Base-by-base conservation (phyloP, 768 basidiomycete species). In the Rhizopogon vulgaris region DNA sequence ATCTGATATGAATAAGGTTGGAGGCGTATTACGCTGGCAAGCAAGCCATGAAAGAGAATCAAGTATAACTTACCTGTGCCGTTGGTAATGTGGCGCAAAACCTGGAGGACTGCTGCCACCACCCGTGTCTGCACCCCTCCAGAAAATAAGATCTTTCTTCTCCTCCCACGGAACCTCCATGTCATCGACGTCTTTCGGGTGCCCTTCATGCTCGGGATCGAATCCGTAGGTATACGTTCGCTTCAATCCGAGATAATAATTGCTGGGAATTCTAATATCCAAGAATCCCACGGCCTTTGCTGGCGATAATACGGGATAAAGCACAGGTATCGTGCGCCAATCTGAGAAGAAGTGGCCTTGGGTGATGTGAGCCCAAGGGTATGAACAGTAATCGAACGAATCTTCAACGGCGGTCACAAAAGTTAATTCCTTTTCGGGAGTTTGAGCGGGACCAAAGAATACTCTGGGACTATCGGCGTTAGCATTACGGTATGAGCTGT, bases 321-420 rank as follows among this genome's bases (percentile, higher is more conserved):
- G 75, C 1, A 81, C 80, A 10, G 88, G 80, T 52, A 97, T 84
- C 0, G 87, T 88, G 18, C 94, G 76, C 90, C 92, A 96, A 68
- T 99, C 95, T 15, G 90, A 91, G 79, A 96, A 98, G 69, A 96
- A 97, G 69, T 93, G 94, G 11, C 94, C 94, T 63, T 98, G 96
- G 25, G 78, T 78, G 61, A 88, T 84, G 58, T 87, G 93, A 17
- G 87, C 85, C 71, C 90, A 87, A 0, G 95, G 93, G 34, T 81
- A 73, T 28, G 71, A 62, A 69, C 96, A 99, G 63, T 88, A 94
- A 61, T 94, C 84, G 56, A 82, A 77, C 5, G 74, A 72, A 48
- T 81, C 74, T n/a, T 89, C 83, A 9, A 84, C 83, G 2, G 69
- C 69, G 25, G 70, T 57, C 11, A 73, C 72, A 66, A 98, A 30